phyloP scores from a whole-genome alignment of 805 yeast genomes.

The Kodamaea restingae region DNA sequence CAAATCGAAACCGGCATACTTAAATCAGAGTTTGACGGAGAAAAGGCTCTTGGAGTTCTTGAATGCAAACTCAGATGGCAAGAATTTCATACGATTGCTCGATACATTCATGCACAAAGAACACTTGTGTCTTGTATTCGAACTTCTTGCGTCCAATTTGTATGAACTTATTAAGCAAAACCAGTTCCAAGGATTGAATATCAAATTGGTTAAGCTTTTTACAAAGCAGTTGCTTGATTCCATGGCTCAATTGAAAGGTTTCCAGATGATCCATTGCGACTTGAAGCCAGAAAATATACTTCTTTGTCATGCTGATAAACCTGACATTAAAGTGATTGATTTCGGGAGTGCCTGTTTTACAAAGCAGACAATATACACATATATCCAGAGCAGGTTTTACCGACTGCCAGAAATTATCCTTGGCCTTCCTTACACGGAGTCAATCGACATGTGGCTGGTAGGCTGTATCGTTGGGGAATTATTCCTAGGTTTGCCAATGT shows the following conservation, averaged over 20 bases:
- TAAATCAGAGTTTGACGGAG: slow-evolving; percentile 89
- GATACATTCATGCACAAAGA: slow-evolving; percentile 91
- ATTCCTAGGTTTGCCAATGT: slow-evolving; percentile 85
- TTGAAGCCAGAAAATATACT: slow-evolving; percentile 93
- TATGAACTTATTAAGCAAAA: slow-evolving; percentile 91
- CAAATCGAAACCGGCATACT: slow-evolving; percentile 84
- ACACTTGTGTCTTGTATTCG: slow-evolving; percentile 91
- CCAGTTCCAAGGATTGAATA: slow-evolving; percentile 84
- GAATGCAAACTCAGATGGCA: slow-evolving; percentile 61
- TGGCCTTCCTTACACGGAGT: slow-evolving; percentile 87
- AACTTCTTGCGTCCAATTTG: slow-evolving; percentile 78
- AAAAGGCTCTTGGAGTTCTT: slow-evolving; percentile 80
- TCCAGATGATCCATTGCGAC: slow-evolving; percentile 91
- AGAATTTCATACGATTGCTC: slow-evolving; percentile 69
- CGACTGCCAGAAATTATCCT: slow-evolving; percentile 92
- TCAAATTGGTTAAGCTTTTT: slow-evolving; percentile 72
- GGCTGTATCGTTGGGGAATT: slow-evolving; percentile 92
- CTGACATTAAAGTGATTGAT: slow-evolving; percentile 88
- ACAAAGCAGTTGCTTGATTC: slow-evolving; percentile 81
- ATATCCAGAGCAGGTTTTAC: slow-evolving; percentile 89
- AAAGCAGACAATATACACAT: slow-evolving; percentile 81
- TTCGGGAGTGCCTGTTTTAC: slow-evolving; percentile 96
- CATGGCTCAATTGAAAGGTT: slow-evolving; percentile 71
- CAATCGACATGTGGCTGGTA: slow-evolving; percentile 96
- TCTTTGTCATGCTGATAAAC: slow-evolving; percentile 72